phyloP scores from a whole-genome alignment of 345 rosid genomes.

The Isatis tinctoria region DNA sequence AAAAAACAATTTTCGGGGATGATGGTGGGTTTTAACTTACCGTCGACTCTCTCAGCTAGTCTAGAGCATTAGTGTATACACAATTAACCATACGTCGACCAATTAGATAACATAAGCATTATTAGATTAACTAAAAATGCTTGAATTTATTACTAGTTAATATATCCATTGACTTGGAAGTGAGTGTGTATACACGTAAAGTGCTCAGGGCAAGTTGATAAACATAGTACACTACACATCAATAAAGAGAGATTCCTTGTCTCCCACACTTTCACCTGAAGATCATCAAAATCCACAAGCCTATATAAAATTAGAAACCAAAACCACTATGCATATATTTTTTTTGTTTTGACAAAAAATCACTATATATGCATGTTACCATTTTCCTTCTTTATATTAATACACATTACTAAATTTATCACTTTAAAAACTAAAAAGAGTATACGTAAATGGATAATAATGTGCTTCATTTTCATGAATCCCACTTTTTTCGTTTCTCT shows the following conservation, averaged over 20 bases:
- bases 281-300: slow-evolving; percentile 24
- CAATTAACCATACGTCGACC: neutral
- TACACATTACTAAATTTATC: neutral
- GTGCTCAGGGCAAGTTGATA: slow-evolving; percentile 27
- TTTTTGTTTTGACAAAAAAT: neutral
- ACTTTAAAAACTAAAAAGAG: neutral
- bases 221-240: slow-evolving; percentile 32
- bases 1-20: no score
- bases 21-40: no score
- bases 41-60: neutral
- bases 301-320: slow-evolving; percentile 7
- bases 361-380: neutral
- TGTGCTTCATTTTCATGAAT: slow-evolving; percentile 17
- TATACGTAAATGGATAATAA: neutral
- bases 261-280: slow-evolving; percentile 34
- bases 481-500: neutral
- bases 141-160: neutral
- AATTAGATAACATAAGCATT: neutral
- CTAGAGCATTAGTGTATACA: neutral
- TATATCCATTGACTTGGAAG: slow-evolving; percentile 20
- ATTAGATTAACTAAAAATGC: neutral
- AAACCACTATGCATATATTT: neutral
- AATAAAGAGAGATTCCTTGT: slow-evolving; percentile 26
- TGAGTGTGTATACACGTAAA: slow-evolving; percentile 25
- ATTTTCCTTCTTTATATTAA: neutral